Base-by-base conservation (phyloP, 2,329 filamentous ascomycete genomes). In the Ophiocordyceps sinensis region DNA sequence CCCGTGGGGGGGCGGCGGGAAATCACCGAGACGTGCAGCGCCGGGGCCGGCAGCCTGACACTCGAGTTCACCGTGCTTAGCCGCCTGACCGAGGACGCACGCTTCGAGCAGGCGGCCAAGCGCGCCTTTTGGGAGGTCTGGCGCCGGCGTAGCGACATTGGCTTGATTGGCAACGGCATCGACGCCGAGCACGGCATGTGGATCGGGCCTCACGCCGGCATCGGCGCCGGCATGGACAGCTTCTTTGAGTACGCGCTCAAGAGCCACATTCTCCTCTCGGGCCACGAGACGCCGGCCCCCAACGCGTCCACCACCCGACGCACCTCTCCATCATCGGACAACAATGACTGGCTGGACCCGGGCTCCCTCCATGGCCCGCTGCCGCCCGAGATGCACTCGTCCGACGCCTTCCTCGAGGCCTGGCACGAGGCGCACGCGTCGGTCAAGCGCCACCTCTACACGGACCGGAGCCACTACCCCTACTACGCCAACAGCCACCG, bases 241-340 rank as follows among this genome's bases (percentile, higher is more conserved):
- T 98, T 98, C 64, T 96, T 94, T 54, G 91, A 98, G 63, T 98
- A 98, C 61, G 88, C 91, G 4, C 73, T 96, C 53, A 98, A 98
- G 62, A 87, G 87, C 15, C 80, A 94, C 55, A 84, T 98, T 44
- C 64, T 98, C 21, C 75, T 96, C 19, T 94, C 89, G 2, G 85
- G 85, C 1, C 77, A 82, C 43, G 70, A 68, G 13, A 58, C 70
- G 45, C 74, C 74, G 3, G 79, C 79, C 47, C 15, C 32, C 15
- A 19, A 14, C 10, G 17, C 37, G 10, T 19, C 37, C 14, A 43
- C 48, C 5, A 57, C 61, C 4, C 23, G 50, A 47, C 5, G 62
- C 48, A 7, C 19, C 28, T 12, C 38, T 17, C 59, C 67, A 19
- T 58, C 62, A 47, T 53, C 67, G 48, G 56, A 66, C n/a, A 53